Percentiles rank a stretch among this genome's conserved stretches.
Conservation (phyloP, 371 early-diverging fungal genomes). For the Mortierella sp. region DNA sequence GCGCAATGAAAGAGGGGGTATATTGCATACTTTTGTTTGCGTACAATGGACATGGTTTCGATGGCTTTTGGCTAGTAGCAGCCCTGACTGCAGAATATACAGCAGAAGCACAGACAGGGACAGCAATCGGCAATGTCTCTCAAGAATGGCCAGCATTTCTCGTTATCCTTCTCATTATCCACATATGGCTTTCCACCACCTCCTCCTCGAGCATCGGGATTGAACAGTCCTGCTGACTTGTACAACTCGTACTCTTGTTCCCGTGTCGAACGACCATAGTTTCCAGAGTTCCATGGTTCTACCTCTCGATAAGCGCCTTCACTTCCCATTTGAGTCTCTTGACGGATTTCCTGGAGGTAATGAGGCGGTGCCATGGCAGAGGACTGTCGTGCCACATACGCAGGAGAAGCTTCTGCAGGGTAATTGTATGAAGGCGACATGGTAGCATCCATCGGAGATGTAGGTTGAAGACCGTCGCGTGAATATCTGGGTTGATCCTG, state of each 20-base stretch:
- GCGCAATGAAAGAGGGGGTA: too few relatives aligned
- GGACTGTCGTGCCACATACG: conserved; percentile 24
- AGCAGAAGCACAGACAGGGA: conserved; percentile 27
- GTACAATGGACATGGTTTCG: too few relatives aligned
- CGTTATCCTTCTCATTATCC: background rate
- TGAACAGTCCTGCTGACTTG: conserved; percentile 29
- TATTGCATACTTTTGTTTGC: too few relatives aligned
- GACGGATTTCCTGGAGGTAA: conserved; percentile 26
- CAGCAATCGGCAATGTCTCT: conserved; percentile 22
- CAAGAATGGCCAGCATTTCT: background rate
- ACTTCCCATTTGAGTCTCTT: conserved; percentile 23
- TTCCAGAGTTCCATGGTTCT: background rate
- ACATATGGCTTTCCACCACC: background rate
- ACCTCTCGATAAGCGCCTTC: background rate
- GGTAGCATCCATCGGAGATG: conserved; percentile 19
- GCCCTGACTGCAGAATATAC: conserved; percentile 7
- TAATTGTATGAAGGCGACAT: conserved; percentile 14
- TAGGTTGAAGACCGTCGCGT: conserved; percentile 9
- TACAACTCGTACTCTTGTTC: conserved; percentile 16
- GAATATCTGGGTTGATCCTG: conserved; percentile 3
- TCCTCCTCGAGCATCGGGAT: conserved; percentile 14
- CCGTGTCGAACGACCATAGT: conserved; percentile 1
- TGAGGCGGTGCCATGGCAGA: conserved; percentile 18
- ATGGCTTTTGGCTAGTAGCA: too few relatives aligned
- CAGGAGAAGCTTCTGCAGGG: conserved; percentile 15